phyloP scores from a whole-genome alignment of 179 eudicot species.

The Beta corolliflora region DNA sequence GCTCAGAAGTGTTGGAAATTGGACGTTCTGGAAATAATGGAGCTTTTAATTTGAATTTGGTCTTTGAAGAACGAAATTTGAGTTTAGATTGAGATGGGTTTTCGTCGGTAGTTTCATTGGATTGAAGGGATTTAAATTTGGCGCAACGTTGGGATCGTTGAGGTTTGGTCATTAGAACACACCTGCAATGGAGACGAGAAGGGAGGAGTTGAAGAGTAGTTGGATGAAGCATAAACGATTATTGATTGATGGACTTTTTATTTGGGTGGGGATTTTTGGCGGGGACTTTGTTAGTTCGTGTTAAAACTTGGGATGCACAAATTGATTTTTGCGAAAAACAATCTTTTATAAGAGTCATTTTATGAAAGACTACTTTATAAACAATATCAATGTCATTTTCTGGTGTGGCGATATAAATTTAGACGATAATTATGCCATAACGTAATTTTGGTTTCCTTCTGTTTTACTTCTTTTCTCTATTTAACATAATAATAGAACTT shows the following conservation, averaged over 20 bases:
- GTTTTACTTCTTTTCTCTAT: no score
- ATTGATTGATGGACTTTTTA: background rate
- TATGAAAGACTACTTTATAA: no score
- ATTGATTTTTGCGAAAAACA: no score
- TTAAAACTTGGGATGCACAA: no score
- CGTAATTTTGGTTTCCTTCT: no score
- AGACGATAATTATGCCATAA: no score
- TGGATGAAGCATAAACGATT: constrained; percentile 10
- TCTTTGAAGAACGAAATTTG: constrained; percentile 20
- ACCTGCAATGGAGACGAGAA: background rate
- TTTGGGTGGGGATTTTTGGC: no score
- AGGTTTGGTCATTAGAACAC: constrained; percentile 36
- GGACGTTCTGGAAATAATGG: constrained; percentile 28
- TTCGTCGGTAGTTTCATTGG: constrained; percentile 13
- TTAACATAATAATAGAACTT: no score
- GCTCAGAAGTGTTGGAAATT: constrained; percentile 22
- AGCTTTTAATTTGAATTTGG: constrained; percentile 36
- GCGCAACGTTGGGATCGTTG: constrained; percentile 33
- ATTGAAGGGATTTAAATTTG: background rate
- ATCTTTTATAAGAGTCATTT: no score
- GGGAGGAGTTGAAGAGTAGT: constrained; percentile 7
- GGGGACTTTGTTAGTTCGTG: no score
- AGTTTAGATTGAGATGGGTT: constrained; percentile 28
- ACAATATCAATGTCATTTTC: no score
- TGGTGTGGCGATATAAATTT: no score